Base-by-base conservation (phyloP, 148 eudicot genomes). In the Rhododendron ovatum region DNA sequence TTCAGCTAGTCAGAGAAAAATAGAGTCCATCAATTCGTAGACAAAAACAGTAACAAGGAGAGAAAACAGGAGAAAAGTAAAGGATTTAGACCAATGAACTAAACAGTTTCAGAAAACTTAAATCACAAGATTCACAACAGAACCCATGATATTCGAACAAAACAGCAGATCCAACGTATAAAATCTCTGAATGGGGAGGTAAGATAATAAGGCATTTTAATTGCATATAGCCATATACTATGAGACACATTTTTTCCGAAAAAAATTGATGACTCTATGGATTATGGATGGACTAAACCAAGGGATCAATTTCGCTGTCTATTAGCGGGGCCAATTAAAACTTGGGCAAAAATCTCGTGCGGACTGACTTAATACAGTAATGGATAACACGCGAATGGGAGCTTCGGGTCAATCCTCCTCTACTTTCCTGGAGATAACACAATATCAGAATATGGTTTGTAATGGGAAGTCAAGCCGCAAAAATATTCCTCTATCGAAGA, bases 1-100 rank as follows among this genome's bases (percentile, higher is more conserved):
- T 35, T 30, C 39, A 79, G 83, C 95, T 94, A 73, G 73, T 33
- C 45, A 85, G 73, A 35, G 55, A 7, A 20, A 7, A 63, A 48
- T 18, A 24, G n/a, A 57, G 28, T 15, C 63, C 37, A 83, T 3
- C 37, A 57, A 37, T 20, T 61, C 24, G 5, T 24, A 33, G 10
- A 1, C 14, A 45, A 59, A 20, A 59, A 33, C 12, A 48, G 2
- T 14, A 24, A 48, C 17, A 80, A 33, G 30, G 82, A 84, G 39
- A 26, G 79, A 24, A 10, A 78, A 35, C 6, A 55, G 20, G 8
- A 43, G 37, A 74, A 71, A 79, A n/a, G 4, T 47, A 10, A 12
- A 22, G 37, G 13, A 47, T n/a, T 45, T 11, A 48, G 47, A 79
- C 20, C 30, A 79, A 13, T 79, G 57, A 13, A 79, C 80, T 47